These are phyloP conservation scores for Secale cereale DNA, from an alignment of 176 grass and related monocot species.

Conservation along the genomic window DNA sequence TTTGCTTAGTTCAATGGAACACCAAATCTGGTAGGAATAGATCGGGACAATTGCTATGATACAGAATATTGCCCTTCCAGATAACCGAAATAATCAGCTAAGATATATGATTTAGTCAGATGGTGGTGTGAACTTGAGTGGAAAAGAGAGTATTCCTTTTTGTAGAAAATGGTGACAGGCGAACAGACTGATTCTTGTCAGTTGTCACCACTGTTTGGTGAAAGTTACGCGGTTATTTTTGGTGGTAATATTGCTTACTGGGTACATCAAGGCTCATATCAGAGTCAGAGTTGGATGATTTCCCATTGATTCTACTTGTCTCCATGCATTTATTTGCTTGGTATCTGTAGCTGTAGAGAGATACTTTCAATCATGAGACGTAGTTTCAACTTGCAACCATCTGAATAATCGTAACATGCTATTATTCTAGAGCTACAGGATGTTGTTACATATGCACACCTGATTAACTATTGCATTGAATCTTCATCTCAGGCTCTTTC, in stretches of 20 bases:
- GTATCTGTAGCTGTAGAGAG: not conserved
- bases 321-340: conserved; percentile 4
- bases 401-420: not conserved
- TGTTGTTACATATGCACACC: not conserved
- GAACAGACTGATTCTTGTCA: not conserved
- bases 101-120: not conserved
- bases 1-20: not conserved
- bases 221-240: not conserved
- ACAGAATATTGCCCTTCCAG: too few species aligned
- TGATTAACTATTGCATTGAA: conserved; percentile 1
- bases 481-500: conserved; percentile 32
- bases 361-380: not conserved
- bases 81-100: too few species aligned
- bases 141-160: not conserved
- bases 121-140: not conserved
- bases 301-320: not conserved
- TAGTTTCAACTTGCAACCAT: conserved; percentile 15
- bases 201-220: not conserved
- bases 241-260: not conserved
- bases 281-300: not conserved
- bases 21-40: not conserved
- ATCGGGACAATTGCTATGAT: not conserved
- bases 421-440: not conserved
- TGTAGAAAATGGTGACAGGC: not conserved
- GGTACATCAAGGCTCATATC: not conserved